A percentile compares a stretch with the other conserved stretches of the same genome.
phyloP scores from a whole-genome alignment of 129 eudicot species.

The sunflower (Helianthus annuus) region DNA sequence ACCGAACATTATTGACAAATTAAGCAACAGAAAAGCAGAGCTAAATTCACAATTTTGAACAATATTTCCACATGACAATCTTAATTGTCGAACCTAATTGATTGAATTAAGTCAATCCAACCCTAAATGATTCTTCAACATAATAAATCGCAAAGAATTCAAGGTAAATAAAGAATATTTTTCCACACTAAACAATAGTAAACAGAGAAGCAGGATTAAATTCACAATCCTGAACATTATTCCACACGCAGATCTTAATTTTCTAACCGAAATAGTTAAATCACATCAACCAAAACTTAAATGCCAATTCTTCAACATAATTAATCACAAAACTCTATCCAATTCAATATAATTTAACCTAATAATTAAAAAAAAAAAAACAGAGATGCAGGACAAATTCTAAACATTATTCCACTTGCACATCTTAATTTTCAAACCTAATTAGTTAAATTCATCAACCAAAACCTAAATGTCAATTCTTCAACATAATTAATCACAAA shows the following conservation, averaged over 20 bases:
- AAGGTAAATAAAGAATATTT: no score
- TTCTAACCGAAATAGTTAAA: not conserved
- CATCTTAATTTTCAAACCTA: not conserved
- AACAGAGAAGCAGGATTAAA: not conserved
- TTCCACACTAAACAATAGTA: not conserved
- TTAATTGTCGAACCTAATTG: not conserved
- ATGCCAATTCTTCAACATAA: not conserved
- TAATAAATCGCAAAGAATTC: not conserved
- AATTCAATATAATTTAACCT: not conserved
- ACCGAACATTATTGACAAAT: not conserved
- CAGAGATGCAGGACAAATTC: not conserved
- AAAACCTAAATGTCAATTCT: not conserved
- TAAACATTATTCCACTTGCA: not conserved
- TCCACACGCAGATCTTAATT: not conserved
- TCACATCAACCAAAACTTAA: not conserved
- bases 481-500: slow-evolving; percentile 2
- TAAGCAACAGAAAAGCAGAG: no score
- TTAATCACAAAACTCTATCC: not conserved
- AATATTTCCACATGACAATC: not conserved
- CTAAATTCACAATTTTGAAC: no score
- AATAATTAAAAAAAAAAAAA: not conserved
- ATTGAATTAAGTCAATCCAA: not conserved
- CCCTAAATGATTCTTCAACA: not conserved
- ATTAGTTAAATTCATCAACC: not conserved
- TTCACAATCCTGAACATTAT: not conserved